Evolutionary conservation across 768 basidiomycete genomes (phyloP), one percentile per base, ranked within the genome.

Genomic region (Cyclocybe aegerita): DNA sequence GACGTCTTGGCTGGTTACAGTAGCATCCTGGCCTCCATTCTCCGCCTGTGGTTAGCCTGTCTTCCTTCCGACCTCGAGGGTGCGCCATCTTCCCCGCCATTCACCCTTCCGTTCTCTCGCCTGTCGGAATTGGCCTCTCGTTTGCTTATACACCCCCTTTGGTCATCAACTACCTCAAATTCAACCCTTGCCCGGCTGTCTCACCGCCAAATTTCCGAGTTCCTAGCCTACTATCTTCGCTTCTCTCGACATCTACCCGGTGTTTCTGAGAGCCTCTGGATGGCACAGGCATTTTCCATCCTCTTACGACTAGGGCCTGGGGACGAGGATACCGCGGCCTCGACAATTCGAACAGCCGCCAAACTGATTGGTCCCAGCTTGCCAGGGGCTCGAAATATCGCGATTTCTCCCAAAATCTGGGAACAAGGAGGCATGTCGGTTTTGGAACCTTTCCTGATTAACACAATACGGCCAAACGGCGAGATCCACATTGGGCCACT

Each of bases 21-120:
- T 1, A 58, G 55, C 7, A 58, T 70, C 8, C 63, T 89, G 38
- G 64, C 74, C 1, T 70, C 80, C 11, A 77, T 68, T 0, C 72
- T 87, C 10, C 80, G 84, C 4, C 66, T 90, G 7, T 88, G 85
- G 82, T 59, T 89, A 6, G 76, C 84, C 3, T 86, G 82, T 58
- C 58, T 81, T 7, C 77, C 85, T 4, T 66, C 75, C 0, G 63
- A 69, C 23, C 55, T 64, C 2, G 68, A 70, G 32, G 71, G 69
- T 9, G 60, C 71, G 1, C 68, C 78, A 14, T 52, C 67, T 3
- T 59, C 74, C 0, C 85, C 86, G 14, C 85, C 85, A 0, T 88
- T 90, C 60, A 52, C 61, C 0, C 71, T 90, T 10, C 87, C 86
- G 1, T 81, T 86, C 53, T 59, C 74, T 8, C 67, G 70, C 16